Evolutionary conservation across 1,139 yeast species (phyloP), one percentile per base, ranked within the genome.

Genomic region (Kurtzmaniella quercitrusa): DNA sequence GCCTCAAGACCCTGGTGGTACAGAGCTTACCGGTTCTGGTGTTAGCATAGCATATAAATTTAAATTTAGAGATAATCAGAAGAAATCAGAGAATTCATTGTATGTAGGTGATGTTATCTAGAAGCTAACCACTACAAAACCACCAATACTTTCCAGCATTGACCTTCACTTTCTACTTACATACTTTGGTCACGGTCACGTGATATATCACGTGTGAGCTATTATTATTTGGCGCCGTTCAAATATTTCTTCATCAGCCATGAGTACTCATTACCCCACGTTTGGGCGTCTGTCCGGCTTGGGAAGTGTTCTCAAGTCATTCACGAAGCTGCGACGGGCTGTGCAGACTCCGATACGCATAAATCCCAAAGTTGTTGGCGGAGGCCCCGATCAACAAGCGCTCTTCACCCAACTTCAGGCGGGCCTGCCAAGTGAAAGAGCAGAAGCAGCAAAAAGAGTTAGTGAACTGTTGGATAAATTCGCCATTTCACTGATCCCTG

Each of bases 301-400:
- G 36, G 71, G 77, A 3, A 69, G 66, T 45, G 80, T 79, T 42
- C 69, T 82, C 59, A 78, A 76, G 53, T 73, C 83, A 0, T 60
- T 81, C 47, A 71, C 84, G 1, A 75, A 69, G 49, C 66, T 83
- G 2, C 68, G 80, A 42, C 46, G 45, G 51, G 54, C 54, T 17
- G 59, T 57, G 34, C 55, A 62, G 34, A 44, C 54, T 16, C 76
- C 78, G 0, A 72, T 70, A 4, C 61, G 66, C 38, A 69, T 75
- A 36, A 76, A 76, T 45, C 82, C 87, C 1, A 74, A 78, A 2
- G 81, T 81, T 2, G 82, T 82, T 0, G 89, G 88, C 1, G 84
- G 84, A 9, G 78, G 77, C 4, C 65, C 71, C 8, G 78, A 79
- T 48, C 72, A 72, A 51, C 78, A 67, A 44, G 66, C 63, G 40